A percentile compares a stretch with the other conserved stretches of the same genome.
Conservation (phyloP, 257 asterid species). For the Lavandula angustifolia region DNA sequence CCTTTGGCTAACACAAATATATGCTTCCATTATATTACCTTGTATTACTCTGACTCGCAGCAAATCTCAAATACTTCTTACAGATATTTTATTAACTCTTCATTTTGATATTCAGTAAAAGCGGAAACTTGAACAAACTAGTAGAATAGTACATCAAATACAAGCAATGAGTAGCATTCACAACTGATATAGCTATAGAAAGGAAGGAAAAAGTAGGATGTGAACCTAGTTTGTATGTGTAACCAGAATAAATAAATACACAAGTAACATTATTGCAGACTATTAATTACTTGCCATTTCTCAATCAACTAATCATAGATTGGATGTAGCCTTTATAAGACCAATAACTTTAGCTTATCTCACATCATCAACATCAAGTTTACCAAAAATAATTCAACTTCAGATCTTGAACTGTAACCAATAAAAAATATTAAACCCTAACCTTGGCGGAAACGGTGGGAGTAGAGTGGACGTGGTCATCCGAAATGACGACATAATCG, state of each 20-base stretch:
- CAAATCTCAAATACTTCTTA: slow-evolving; percentile 8
- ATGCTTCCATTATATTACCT: neutral
- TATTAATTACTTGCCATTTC: neutral
- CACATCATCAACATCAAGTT: slow-evolving; percentile 5
- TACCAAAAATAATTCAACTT: neutral
- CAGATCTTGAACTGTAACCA: neutral
- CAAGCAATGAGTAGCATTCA: slow-evolving; percentile 4
- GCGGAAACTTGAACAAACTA: neutral
- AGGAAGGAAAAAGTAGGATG: slow-evolving; percentile 2
- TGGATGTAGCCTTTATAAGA: neutral
- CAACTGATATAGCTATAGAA: neutral
- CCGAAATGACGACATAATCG: slow-evolving; percentile 77
- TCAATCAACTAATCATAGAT: slow-evolving; percentile 7
- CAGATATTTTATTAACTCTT: neutral
- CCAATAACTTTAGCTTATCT: slow-evolving; percentile 3
- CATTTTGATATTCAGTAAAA: too few relatives aligned
- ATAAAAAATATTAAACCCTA: slow-evolving; percentile 13
- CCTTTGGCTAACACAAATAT: neutral
- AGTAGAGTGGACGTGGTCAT: slow-evolving; percentile 54
- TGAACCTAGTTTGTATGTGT: slow-evolving; percentile 1
- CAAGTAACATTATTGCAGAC: neutral
- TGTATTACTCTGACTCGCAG: neutral
- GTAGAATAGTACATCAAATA: neutral
- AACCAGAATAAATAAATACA: slow-evolving; percentile 17
- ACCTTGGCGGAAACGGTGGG: slow-evolving; percentile 88